Base-by-base conservation (phyloP, 2,329 filamentous ascomycete genomes). In the Aureobasidium musti region DNA sequence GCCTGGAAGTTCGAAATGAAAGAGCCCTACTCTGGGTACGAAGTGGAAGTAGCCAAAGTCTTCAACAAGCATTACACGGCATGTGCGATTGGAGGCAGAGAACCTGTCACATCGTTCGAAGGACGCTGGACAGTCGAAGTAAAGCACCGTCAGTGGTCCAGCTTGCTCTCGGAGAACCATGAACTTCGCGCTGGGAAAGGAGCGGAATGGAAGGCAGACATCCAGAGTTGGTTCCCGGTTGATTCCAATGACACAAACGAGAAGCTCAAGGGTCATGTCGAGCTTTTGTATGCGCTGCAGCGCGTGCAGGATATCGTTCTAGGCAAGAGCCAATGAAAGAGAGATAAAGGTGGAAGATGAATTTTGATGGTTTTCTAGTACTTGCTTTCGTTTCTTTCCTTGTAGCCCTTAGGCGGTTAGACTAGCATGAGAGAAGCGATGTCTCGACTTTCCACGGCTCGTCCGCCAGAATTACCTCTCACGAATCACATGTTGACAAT, bases 101-200 rank as follows among this genome's bases (percentile, higher is more conserved):
- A 59, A 19, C 19, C 66, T 11, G 50, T 67, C 21, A 69, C 61
- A 2, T 45, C 70, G 8, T 71, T 68, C 52, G 72, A 76, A 64
- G 68, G 71, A 10, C 70, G 73, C 11, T 76, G 74, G 74, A 70
- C 68, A 13, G 53, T 77, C 14, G 70, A 68, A 19, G 70, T 77
- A 5, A 73, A 68, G 53, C 70, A 73, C 39, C 68, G 67, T 10
- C 68, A 70, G 13, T 77, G 76, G 76, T 71, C 72, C n/a, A 70
- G 52, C 5, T 67, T 65, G 30, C 69, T 77, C 14, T 67, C 68
- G 1, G 43, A 70, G 57, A 77, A 77, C 57, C 71, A 73, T 49
- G 66, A 70, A 13, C 67, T 77, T 10, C 14, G 52, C 0, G 70
- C 76, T 30, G 75, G 75, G 21, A 67, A 68, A 26, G 53, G 47